These are phyloP conservation scores for Dictyostelium capitatum DNA, from an alignment of 78 protist genomes.

Conservation along the genomic window DNA sequence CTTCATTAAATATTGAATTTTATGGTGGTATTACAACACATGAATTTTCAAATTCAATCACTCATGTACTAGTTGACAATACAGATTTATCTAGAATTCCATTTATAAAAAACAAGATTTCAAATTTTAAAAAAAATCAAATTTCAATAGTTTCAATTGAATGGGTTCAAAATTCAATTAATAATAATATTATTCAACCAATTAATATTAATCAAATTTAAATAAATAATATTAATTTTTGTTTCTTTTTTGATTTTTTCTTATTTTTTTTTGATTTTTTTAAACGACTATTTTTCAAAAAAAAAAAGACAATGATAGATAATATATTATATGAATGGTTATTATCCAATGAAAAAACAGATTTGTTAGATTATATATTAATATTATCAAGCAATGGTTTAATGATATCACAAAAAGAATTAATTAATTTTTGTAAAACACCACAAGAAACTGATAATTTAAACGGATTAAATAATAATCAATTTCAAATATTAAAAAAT, in stretches of 20 bases:
- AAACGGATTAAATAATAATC: too few relatives aligned
- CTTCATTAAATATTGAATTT: background rate
- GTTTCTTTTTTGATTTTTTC: background rate
- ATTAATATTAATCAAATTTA: background rate
- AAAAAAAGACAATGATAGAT: too few relatives aligned
- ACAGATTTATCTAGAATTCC: slow-evolving; percentile 35
- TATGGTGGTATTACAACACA: slow-evolving; percentile 37
- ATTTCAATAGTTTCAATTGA: background rate
- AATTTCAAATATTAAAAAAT: too few relatives aligned
- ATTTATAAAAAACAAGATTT: slow-evolving; percentile 26
- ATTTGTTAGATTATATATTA: background rate
- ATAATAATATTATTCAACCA: background rate
- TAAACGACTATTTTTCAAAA: too few relatives aligned
- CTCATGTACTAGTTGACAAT: slow-evolving; percentile 24
- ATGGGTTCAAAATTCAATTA: slow-evolving; percentile 7
- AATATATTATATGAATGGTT: too few relatives aligned
- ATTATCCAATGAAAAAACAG: too few relatives aligned
- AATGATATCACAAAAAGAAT: background rate
- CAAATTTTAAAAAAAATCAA: background rate
- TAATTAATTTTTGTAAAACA: background rate
- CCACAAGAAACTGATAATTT: too few relatives aligned
- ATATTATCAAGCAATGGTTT: background rate
- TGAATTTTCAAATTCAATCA: background rate
- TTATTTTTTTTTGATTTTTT: background rate
- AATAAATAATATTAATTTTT: background rate